Conservation (phyloP, 164 flowering plant genomes). For the Vitis rupestris region DNA sequence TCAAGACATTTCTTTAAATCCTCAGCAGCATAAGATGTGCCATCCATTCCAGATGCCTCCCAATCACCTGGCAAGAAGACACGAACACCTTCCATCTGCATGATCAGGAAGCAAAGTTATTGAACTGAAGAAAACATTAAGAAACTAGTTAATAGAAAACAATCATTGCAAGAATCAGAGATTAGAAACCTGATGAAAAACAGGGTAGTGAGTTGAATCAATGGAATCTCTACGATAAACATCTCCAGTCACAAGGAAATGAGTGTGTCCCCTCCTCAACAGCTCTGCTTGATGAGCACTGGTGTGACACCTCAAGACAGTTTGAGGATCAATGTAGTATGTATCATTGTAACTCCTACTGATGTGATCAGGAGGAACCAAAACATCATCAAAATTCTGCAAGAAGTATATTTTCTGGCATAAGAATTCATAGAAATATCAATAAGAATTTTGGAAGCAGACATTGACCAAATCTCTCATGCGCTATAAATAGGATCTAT, state of each 20-base stretch:
- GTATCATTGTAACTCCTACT: conserved; percentile 75
- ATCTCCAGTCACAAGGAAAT: conserved; percentile 72
- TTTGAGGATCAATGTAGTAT: conserved; percentile 56
- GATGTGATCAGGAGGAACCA: conserved; percentile 72
- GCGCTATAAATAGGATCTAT: no score
- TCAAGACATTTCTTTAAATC: conserved; percentile 32
- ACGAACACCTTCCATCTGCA: no score
- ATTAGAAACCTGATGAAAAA: conserved; percentile 61
- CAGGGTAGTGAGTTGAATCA: conserved; percentile 72
- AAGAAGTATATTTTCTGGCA: conserved; percentile 18
- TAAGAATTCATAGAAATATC: not conserved
- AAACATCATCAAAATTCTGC: conserved; percentile 78
- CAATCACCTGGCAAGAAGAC: no score
- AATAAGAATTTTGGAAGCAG: no score
- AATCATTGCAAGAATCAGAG: not conserved
- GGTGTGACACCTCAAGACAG: conserved; percentile 72
- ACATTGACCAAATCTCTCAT: no score
- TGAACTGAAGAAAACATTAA: not conserved
- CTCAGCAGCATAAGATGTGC: conserved; percentile 48
- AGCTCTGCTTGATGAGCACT: conserved; percentile 75
- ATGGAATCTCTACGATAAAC: conserved; percentile 28
- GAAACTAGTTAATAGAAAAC: not conserved
- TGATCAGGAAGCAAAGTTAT: not conserved
- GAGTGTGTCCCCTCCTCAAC: conserved; percentile 50
- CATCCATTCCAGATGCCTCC: conserved; percentile 57